These are phyloP conservation scores for Ceratobasidium sp. DNA, from an alignment of 1,284 basidiomycete genomes.

Conservation along the genomic window DNA sequence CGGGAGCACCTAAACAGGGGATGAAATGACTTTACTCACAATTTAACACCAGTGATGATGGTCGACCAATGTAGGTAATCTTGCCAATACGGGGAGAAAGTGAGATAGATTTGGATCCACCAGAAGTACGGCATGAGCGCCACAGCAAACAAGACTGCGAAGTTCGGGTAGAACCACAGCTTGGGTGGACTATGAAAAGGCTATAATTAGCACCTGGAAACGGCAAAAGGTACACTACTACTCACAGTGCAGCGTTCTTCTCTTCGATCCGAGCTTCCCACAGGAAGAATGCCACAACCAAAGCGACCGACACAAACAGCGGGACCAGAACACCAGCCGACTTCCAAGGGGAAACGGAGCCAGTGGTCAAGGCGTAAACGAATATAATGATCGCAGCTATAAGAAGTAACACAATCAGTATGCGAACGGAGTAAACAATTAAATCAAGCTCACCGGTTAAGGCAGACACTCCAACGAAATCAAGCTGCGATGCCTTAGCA, in stretches of 20 bases:
- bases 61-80: constrained; percentile 57
- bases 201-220: background rate
- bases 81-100: constrained; percentile 57
- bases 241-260: constrained; percentile 60
- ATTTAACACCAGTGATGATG: constrained; percentile 55
- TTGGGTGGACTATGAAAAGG: constrained; percentile 56
- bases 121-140: constrained; percentile 61
- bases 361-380: constrained; percentile 65
- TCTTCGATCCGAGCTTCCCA: constrained; percentile 60
- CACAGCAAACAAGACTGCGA: constrained; percentile 58
- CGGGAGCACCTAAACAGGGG: background rate
- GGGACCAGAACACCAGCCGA: constrained; percentile 61
- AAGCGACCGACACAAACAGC: constrained; percentile 60
- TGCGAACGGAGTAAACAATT: background rate
- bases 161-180: constrained; percentile 60
- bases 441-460: constrained; percentile 53
- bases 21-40: constrained; percentile 41
- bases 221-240: constrained; percentile 19
- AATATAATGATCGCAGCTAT: constrained; percentile 58
- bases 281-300: constrained; percentile 59
- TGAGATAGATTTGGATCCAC: constrained; percentile 51
- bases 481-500: constrained; percentile 54
- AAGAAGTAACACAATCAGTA: constrained; percentile 43
- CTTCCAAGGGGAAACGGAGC: constrained; percentile 62
- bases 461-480: constrained; percentile 54